Percentiles rank a stretch among this genome's conserved stretches.
Conservation (phyloP, 768 basidiomycete genomes). For the Hemileccinum impolitum region DNA sequence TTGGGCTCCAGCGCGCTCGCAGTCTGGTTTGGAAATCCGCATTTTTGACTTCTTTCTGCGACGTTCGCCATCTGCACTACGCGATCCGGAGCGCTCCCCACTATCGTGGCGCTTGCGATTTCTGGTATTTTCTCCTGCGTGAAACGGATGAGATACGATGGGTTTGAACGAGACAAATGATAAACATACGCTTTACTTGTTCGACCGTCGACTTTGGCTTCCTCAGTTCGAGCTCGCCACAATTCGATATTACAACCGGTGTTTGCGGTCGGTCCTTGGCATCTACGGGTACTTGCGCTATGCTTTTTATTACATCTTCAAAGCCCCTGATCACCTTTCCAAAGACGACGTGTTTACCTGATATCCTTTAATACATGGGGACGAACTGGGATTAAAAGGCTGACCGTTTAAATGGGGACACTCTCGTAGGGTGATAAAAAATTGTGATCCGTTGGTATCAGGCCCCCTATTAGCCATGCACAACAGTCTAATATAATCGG, state of each 20-base stretch:
- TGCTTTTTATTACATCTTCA: constrained; percentile 53
- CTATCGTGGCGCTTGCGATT: constrained; percentile 20
- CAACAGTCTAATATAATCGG: constrained; percentile 47
- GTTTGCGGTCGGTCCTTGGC: constrained; percentile 68
- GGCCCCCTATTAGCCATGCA: constrained; percentile 91
- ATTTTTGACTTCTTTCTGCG: constrained; percentile 28
- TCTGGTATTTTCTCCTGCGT: constrained; percentile 8
- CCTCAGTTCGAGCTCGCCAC: constrained; percentile 80
- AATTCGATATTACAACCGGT: constrained; percentile 68
- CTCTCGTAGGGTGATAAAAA: constrained; percentile 77
- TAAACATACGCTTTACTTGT: constrained; percentile 12
- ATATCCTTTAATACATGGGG: background rate
- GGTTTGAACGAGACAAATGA: background rate
- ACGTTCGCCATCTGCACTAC: constrained; percentile 26
- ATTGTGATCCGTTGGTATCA: constrained; percentile 84
- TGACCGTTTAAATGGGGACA: constrained; percentile 73
- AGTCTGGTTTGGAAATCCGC: constrained; percentile 4
- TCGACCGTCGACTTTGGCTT: constrained; percentile 24
- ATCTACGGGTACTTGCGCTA: constrained; percentile 67
- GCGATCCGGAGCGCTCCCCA: constrained; percentile 24
- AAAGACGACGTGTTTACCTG: constrained; percentile 61
- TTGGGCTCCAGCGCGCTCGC: constrained; percentile 8
- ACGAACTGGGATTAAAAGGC: constrained; percentile 2
- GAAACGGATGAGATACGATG: background rate
- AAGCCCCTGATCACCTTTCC: constrained; percentile 58